Evolutionary conservation across 2,329 filamentous ascomycete species (phyloP).

Genomic region (Alternaria burnsii): DNA sequence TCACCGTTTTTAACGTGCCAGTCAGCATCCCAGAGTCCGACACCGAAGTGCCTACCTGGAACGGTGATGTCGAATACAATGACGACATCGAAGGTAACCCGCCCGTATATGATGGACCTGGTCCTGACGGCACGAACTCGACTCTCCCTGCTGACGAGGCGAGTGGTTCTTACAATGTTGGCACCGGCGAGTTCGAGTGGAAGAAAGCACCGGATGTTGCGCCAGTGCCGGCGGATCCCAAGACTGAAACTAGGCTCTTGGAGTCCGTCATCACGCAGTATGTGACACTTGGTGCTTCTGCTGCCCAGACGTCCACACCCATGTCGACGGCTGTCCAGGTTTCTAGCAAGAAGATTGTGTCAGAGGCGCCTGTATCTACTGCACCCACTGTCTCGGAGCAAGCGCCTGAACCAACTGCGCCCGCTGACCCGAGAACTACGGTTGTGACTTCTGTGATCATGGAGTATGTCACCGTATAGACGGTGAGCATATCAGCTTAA

Average conservation of each 20-base stretch:
- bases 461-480: constrained; percentile 26
- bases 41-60: constrained; percentile 38
- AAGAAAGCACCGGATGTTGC: constrained; percentile 21
- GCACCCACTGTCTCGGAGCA: neutral
- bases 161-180: constrained; percentile 22
- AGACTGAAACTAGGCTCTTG: constrained; percentile 1
- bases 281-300: constrained; percentile 12
- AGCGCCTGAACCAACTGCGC: constrained; percentile 7
- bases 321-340: neutral
- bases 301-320: neutral
- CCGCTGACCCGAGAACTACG: constrained; percentile 18
- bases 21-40: constrained; percentile 35
- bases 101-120: constrained; percentile 30
- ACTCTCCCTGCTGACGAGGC: constrained; percentile 18
- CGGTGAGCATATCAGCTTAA: too few species aligned
- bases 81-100: constrained; percentile 39
- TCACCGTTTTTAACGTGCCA: constrained; percentile 38
- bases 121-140: constrained; percentile 24
- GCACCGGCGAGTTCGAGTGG: constrained; percentile 25
- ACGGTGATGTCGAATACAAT: constrained; percentile 33
- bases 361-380: neutral
- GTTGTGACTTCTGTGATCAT: constrained; percentile 26
- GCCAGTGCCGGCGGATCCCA: neutral
- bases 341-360: neutral
- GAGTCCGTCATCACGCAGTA: constrained; percentile 18